Conservation (phyloP, 305 asterid species). For the Fraxinus velutina region DNA sequence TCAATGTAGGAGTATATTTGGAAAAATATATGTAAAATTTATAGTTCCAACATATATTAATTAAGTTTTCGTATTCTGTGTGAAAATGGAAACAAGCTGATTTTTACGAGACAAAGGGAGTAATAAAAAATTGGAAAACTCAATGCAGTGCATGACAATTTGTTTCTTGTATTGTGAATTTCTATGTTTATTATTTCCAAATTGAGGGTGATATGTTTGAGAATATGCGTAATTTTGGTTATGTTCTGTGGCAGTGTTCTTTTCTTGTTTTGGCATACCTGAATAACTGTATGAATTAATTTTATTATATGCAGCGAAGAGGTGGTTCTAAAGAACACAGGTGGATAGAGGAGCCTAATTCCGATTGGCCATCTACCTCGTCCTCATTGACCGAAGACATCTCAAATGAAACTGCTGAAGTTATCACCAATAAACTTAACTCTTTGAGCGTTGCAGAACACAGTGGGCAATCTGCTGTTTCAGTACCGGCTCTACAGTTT, state of each 20-base stretch:
- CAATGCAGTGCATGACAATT: neutral
- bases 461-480: constrained; percentile 34
- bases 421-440: constrained; percentile 35
- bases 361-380: constrained; percentile 27
- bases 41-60: neutral
- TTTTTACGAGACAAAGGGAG: too few species aligned
- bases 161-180: neutral
- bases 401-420: constrained; percentile 43
- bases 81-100: neutral
- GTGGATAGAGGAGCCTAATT: constrained; percentile 52
- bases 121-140: neutral
- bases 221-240: constrained; percentile 1
- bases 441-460: constrained; percentile 48
- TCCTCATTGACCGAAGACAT: constrained; percentile 30
- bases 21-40: neutral
- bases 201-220: neutral
- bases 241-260: neutral
- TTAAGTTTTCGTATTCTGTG: neutral
- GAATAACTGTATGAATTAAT: constrained; percentile 5
- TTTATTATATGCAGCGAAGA: constrained; percentile 39
- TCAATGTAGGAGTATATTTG: neutral
- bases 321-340: constrained; percentile 42
- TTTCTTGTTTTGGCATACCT: neutral
- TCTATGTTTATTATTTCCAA: neutral
- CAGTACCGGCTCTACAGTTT: constrained; percentile 39